Conservation (phyloP, 768 basidiomycete genomes). For the Mycena kentingensis region DNA sequence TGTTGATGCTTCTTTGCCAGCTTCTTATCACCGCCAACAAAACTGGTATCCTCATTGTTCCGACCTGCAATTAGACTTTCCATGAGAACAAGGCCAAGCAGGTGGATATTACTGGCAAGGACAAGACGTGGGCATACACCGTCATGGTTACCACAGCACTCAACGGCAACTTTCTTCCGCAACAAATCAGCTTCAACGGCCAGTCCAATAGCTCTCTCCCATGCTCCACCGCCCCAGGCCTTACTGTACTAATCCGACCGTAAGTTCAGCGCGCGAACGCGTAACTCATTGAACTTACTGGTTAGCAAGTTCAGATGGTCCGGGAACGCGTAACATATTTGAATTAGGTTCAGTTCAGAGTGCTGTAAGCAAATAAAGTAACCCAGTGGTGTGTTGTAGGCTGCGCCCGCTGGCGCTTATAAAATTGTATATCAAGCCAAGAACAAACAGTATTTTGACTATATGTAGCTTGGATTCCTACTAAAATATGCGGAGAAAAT, state of each 20-base stretch:
- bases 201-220: constrained; percentile 22
- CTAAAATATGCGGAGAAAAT: no score
- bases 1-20: constrained; percentile 19
- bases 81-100: constrained; percentile 23
- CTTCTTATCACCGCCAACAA: constrained; percentile 24
- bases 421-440: no score
- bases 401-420: no score
- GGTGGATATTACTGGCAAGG: constrained; percentile 28
- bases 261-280: no score
- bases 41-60: constrained; percentile 20
- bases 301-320: no score
- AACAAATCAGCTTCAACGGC: constrained; percentile 32
- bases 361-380: no score
- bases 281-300: no score
- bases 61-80: constrained; percentile 17
- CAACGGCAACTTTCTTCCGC: constrained; percentile 30
- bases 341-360: no score
- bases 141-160: constrained; percentile 27
- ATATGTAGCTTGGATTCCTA: no score
- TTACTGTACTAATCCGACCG: constrained; percentile 17
- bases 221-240: constrained; percentile 1
- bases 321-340: no score
- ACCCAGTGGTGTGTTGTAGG: no score
- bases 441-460: no score
- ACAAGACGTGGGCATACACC: constrained; percentile 34